Percentiles rank a stretch among this genome's conserved stretches.
phyloP scores from a whole-genome alignment of 352 stramenopile species.

The Pythium diclinum region DNA sequence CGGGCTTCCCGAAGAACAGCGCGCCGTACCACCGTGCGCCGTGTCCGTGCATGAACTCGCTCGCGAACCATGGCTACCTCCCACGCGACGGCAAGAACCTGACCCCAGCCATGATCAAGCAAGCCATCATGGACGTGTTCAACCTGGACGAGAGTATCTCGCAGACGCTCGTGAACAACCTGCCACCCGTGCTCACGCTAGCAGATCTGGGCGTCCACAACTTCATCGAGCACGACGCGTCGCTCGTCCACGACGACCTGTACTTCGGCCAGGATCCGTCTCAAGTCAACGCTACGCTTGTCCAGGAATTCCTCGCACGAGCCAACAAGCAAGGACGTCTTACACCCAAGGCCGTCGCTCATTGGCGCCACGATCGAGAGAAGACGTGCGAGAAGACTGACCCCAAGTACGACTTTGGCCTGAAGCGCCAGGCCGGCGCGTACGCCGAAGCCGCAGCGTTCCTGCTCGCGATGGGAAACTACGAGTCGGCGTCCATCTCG shows the following conservation, averaged over 20 bases:
- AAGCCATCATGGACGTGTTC: slow-evolving; percentile 46
- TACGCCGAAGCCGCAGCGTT: slow-evolving; percentile 51
- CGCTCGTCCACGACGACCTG: slow-evolving; percentile 57
- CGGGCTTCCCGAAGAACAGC: slow-evolving; percentile 50
- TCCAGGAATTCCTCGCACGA: slow-evolving; percentile 33
- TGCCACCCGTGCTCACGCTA: slow-evolving; percentile 46
- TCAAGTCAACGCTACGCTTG: slow-evolving; percentile 45
- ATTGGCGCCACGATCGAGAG: slow-evolving; percentile 49
- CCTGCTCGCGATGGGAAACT: slow-evolving; percentile 47
- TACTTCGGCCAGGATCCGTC: slow-evolving; percentile 42
- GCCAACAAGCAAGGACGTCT: slow-evolving; percentile 29
- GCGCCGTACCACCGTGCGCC: slow-evolving; percentile 46
- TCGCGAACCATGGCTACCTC: slow-evolving; percentile 72
- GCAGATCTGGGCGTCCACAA: slow-evolving; percentile 53
- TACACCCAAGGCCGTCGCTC: slow-evolving; percentile 38
- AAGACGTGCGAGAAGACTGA: slow-evolving; percentile 35
- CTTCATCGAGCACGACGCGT: slow-evolving; percentile 72
- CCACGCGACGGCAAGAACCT: slow-evolving; percentile 57
- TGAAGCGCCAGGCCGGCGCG: slow-evolving; percentile 32
- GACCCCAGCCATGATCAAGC: slow-evolving; percentile 35
- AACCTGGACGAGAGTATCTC: slow-evolving; percentile 41
- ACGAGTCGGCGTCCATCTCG: slow-evolving; percentile 34
- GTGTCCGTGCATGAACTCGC: slow-evolving; percentile 63
- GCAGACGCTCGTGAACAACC: slow-evolving; percentile 28
- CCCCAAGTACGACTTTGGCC: slow-evolving; percentile 40